phyloP scores from a whole-genome alignment of 169 alveolate species.

The Cryptosporidium xiaoi region DNA sequence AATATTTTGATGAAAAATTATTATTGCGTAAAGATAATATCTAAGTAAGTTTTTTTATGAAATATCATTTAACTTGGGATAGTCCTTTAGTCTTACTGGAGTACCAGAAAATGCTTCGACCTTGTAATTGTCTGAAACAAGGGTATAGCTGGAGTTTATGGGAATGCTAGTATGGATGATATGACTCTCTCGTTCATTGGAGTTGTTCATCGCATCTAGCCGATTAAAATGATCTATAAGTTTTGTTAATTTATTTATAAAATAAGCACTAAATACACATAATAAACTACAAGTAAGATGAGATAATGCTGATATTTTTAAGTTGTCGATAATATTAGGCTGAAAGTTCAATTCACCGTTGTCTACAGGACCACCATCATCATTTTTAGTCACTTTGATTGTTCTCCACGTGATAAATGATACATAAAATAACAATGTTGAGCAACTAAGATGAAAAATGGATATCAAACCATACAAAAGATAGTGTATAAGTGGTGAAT shows the following conservation, averaged over 20 bases:
- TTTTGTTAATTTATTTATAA: not conserved
- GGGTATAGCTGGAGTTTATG: not conserved
- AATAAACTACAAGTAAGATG: slow-evolving; percentile 4
- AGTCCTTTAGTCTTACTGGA: not conserved
- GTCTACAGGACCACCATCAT: not conserved
- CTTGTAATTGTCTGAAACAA: not conserved
- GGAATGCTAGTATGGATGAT: not conserved
- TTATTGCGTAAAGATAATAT: too few species aligned
- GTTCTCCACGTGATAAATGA: slow-evolving; percentile 6
- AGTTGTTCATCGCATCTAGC: not conserved
- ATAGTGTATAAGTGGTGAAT: slow-evolving; percentile 9
- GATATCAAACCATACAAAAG: slow-evolving; percentile 5
- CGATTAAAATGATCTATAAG: not conserved
- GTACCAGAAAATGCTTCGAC: slow-evolving; percentile 19
- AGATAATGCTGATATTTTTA: not conserved
- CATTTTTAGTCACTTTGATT: not conserved
- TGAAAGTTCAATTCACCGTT: not conserved
- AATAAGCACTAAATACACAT: not conserved
- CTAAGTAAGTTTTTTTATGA: too few species aligned
- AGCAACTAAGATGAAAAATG: slow-evolving; percentile 5
- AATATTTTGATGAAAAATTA: too few species aligned
- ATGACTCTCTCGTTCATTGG: not conserved
- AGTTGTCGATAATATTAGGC: not conserved
- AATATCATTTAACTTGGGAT: not conserved
- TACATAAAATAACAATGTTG: not conserved